phyloP scores from a whole-genome alignment of 139 green algal genomes.

The Chlorella sorokiniana region DNA sequence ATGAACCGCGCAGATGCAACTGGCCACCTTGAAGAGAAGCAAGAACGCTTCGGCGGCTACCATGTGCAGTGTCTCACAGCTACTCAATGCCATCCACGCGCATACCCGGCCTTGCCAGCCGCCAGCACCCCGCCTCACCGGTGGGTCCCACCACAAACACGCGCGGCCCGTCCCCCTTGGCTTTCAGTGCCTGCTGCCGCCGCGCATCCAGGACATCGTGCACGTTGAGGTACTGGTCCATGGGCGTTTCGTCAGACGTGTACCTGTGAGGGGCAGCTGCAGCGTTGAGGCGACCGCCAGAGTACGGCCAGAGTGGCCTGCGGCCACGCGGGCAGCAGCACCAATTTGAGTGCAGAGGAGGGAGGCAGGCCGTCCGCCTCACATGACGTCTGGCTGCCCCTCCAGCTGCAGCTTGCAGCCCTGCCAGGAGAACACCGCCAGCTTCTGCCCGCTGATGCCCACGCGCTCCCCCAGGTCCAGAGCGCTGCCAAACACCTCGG shows the following conservation, averaged over 20 bases:
- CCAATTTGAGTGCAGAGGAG: not conserved
- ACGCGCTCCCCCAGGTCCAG: constrained; percentile 65
- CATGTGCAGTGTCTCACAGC: too few relatives aligned
- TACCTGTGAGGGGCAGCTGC: constrained; percentile 63
- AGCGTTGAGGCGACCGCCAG: too few relatives aligned
- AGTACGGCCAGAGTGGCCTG: too few relatives aligned
- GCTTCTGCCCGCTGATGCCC: constrained; percentile 69
- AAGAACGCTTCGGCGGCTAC: too few relatives aligned
- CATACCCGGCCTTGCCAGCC: not conserved
- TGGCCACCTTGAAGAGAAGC: too few relatives aligned
- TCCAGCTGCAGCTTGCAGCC: constrained; percentile 72
- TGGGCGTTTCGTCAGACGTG: constrained; percentile 80
- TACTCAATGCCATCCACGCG: not conserved
- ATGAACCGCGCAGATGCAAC: too few relatives aligned
- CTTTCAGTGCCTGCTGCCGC: constrained; percentile 47
- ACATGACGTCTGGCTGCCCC: constrained; percentile 56
- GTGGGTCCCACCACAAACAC: constrained; percentile 79
- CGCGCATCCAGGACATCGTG: constrained; percentile 72
- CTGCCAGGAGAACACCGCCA: constrained; percentile 86
- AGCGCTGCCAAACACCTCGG: constrained; percentile 90
- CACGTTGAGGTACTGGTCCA: constrained; percentile 79
- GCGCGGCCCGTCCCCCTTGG: constrained; percentile 35
- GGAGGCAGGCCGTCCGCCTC: constrained; percentile 26
- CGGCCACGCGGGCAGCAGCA: not conserved
- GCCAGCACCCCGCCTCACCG: not conserved